Evolutionary conservation across 345 rosid species (phyloP), one percentile per base, ranked within the genome.

Genomic region (Hypericum perforatum): DNA sequence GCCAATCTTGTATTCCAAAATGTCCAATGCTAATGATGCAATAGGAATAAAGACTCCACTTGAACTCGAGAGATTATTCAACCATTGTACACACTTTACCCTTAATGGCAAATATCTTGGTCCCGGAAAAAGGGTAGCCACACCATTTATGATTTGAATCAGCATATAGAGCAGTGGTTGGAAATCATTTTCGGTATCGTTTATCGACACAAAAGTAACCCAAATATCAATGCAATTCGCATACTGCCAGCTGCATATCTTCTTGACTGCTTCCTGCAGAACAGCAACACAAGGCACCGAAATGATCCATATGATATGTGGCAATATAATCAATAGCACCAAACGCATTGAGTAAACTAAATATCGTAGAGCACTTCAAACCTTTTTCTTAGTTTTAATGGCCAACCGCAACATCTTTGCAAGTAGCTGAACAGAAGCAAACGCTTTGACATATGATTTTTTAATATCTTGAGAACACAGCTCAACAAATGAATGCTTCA

Each of bases 41-140:
- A 88, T 57, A 0, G 97, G 95, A 41, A 92, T 69, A 71, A 92
- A 92, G 71, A 76, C 57, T 41, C 91, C 84, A 58, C 95, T 73
- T 46, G 82, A 60, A 40, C 63, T 60, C 39, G 98, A 92, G 54
- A 92, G 86, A 37, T 64, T 68, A 72, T 85, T 85, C 66, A 88
- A 68, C 94, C 97, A 88, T 41, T 80, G 90, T 58, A 88, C 66
- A 64, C 91, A 88, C 73, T 81, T 88, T 59, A 78, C 70, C 72
- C 90, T 78, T 60, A 92, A 69, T 51, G 89, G 95, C 66, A 92
- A 67, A 74, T 88, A 84, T 71, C 91, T 77, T 57, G 97, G 95
- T 64, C 95, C 97, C 41, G 81, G 83, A 69, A 92, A 84, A 39
- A 92, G 79, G 41, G 43, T 14, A 44, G 82, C 84, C 51, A 92